Conservation (phyloP, 164 flowering plant species). For the Tinospora cordifolia region DNA sequence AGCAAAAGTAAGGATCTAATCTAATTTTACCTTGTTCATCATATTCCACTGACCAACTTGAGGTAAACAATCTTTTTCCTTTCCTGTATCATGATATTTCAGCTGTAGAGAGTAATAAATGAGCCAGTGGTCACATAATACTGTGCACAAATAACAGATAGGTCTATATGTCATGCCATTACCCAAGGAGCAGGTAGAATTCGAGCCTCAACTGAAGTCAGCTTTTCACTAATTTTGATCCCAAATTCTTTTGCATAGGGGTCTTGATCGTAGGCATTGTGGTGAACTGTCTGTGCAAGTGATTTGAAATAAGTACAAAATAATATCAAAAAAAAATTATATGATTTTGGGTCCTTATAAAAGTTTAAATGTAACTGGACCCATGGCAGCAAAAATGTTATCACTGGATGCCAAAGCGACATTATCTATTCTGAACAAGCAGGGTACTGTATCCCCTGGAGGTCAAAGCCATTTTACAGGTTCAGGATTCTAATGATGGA, state of each 20-base stretch:
- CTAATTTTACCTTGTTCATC: constrained; percentile 92
- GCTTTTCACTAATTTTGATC: constrained; percentile 62
- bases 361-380: too few relatives aligned
- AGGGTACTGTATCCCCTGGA: too few relatives aligned
- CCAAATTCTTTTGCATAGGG: constrained; percentile 79
- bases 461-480: too few relatives aligned
- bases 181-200: constrained; percentile 89
- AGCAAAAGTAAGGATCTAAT: background rate
- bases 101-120: constrained; percentile 33
- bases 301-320: background rate
- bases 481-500: too few relatives aligned
- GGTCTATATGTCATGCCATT: constrained; percentile 13
- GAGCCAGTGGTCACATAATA: background rate
- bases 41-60: constrained; percentile 92
- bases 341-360: too few relatives aligned
- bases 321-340: background rate
- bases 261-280: constrained; percentile 63
- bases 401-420: background rate
- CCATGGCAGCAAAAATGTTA: too few relatives aligned
- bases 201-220: constrained; percentile 71
- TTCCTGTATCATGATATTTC: constrained; percentile 72
- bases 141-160: background rate
- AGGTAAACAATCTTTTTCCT: constrained; percentile 75
- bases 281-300: constrained; percentile 53
- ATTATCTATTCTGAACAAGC: background rate